A percentile compares a stretch with the other conserved stretches of the same genome.
These are phyloP conservation scores for Dipodascus albidus DNA, from an alignment of 805 yeast genomes.

Conservation along the genomic window DNA sequence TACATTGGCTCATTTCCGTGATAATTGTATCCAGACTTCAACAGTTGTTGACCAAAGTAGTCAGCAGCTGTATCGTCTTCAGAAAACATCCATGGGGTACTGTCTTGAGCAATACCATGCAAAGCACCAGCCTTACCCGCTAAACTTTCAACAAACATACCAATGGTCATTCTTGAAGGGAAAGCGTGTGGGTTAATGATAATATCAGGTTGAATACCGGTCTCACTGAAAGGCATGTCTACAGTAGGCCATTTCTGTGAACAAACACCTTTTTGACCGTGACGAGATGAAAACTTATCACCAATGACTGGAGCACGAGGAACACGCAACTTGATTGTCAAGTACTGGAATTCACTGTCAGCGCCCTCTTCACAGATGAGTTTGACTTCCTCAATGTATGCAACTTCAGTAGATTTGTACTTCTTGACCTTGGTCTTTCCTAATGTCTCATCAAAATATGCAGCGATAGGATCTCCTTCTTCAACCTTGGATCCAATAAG, in stretches of 20 bases:
- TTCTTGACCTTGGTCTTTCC: constrained; percentile 89
- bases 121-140: constrained; percentile 99
- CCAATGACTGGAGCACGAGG: constrained; percentile 92
- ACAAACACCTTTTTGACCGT: constrained; percentile 97
- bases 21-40: constrained; percentile 82
- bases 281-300: constrained; percentile 95
- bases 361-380: constrained; percentile 72
- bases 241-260: constrained; percentile 96
- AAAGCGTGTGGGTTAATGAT: constrained; percentile 98
- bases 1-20: constrained; percentile 99
- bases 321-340: constrained; percentile 82
- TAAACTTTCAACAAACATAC: constrained; percentile 96
- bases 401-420: constrained; percentile 91
- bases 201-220: constrained; percentile 95
- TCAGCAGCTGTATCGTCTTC: constrained; percentile 96
- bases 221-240: constrained; percentile 94
- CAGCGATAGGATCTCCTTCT: constrained; percentile 94
- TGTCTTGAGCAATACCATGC: constrained; percentile 95
- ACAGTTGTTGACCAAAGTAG: constrained; percentile 88
- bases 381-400: constrained; percentile 90
- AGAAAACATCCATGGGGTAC: constrained; percentile 91
- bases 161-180: constrained; percentile 99
- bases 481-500: constrained; percentile 75
- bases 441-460: constrained; percentile 79
- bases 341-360: constrained; percentile 68